Base-by-base conservation (phyloP, 78 protist species). In the Dictyostelium intermedium region DNA sequence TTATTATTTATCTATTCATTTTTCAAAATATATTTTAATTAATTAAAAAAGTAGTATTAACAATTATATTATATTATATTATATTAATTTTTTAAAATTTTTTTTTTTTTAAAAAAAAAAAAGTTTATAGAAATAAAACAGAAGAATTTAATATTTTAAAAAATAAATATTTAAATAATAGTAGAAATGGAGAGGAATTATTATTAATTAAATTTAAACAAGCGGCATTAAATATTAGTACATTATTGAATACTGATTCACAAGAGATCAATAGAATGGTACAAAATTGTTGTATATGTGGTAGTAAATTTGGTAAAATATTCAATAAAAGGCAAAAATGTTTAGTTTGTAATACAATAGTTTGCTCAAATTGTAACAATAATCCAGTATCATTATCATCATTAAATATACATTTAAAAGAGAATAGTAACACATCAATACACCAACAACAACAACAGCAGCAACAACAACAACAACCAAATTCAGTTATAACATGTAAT, bases 281-380 rank as follows among this genome's bases (percentile, higher is more conserved):
- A 34, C 47, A 34, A 9, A 79, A 89, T 14, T 89, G 94, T 66
- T 69, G 47, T 25, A 73, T 89, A n/a, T 89, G 94, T 47, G 94
- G 87, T 20, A 39, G 39, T 30, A 16, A 45, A 25, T 89, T 89
- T 80, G 94, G 94, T 41, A 80, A 47, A 74, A 89, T 89, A 1
- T 80, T 80, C 39, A 45, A 83, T 20, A 89, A 89, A 78, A 89
- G 82, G 18, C 94, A 89, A 32, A 89, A 80, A 35, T 89, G 94
- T 80, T 35, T 80, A 20, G 74, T 89, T 18, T 89, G 94, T 34
- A 74, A 61, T n/a, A 50, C 63, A 9, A 60, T 80, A 30, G 94
- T 89, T 20, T 89, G 94, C 34, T 63, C 87, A 23, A 69, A 80
- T 34, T 89, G 94, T 70, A 89, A 89, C 32, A 43, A 41, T 1